Conservation (phyloP, 148 eudicot species). For the Camellia granthamiana region DNA sequence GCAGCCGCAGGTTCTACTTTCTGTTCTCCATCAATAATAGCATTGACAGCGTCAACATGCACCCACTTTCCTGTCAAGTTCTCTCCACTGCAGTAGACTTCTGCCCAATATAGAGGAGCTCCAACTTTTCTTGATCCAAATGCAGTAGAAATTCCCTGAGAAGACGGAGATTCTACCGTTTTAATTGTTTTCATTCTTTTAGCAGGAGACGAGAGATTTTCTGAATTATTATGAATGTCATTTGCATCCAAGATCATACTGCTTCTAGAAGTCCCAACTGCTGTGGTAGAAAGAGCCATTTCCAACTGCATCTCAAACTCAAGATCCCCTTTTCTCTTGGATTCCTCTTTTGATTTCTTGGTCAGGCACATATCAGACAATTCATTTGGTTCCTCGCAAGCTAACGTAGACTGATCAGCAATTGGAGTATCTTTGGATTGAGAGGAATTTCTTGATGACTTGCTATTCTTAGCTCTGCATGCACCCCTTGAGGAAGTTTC, state of each 20-base stretch:
- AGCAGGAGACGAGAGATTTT: slow-evolving; percentile 31
- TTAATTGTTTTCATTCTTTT: slow-evolving; percentile 50
- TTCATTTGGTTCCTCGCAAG: slow-evolving; percentile 21
- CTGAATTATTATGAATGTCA: slow-evolving; percentile 26
- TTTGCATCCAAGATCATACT: slow-evolving; percentile 21
- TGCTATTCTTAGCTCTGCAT: slow-evolving; percentile 20
- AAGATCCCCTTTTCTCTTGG: slow-evolving; percentile 78
- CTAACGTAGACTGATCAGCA: slow-evolving; percentile 26
- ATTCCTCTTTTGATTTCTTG: slow-evolving; percentile 31
- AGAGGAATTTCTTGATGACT: slow-evolving; percentile 17
- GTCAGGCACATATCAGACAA: slow-evolving; percentile 16
- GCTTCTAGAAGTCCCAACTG: slow-evolving; percentile 30
- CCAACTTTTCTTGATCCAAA: slow-evolving; percentile 84
- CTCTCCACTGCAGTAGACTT: slow-evolving; percentile 80
- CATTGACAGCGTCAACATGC: slow-evolving; percentile 85
- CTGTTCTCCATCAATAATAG: slow-evolving; percentile 73
- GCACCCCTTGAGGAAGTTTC: slow-evolving; percentile 27
- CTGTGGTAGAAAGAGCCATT: slow-evolving; percentile 83
- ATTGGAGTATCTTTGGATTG: slow-evolving; percentile 16
- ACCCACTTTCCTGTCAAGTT: slow-evolving; percentile 94
- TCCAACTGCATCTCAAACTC: slow-evolving; percentile 92
- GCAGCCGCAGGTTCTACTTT: slow-evolving; percentile 87
- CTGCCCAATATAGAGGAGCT: slow-evolving; percentile 95
- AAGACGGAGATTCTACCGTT: slow-evolving; percentile 44
- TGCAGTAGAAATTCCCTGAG: slow-evolving; percentile 74